Conservation (phyloP, 495 filamentous ascomycete species). For the Talaromyces stipitatus region DNA sequence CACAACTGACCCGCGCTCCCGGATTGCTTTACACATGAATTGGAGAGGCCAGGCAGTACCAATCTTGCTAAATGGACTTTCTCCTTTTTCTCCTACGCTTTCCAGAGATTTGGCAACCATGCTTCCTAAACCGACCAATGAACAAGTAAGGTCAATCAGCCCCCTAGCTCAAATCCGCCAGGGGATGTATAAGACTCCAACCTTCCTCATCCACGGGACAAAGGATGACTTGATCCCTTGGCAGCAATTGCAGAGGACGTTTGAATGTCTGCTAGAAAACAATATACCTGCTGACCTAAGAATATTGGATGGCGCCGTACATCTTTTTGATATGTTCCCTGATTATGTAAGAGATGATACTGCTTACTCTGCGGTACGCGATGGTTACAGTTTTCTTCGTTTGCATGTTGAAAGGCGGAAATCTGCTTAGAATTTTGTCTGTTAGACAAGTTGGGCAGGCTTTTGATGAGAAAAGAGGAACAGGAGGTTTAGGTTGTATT, state of each 20-base stretch:
- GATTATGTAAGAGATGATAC: neutral
- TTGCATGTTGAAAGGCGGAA: neutral
- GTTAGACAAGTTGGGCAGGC: no score
- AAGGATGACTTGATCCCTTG: conserved; percentile 41
- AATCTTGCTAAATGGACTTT: conserved; percentile 27
- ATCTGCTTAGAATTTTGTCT: no score
- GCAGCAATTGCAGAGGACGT: conserved; percentile 15
- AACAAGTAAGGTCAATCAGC: conserved; percentile 21
- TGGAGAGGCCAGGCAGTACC: conserved; percentile 34
- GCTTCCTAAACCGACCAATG: conserved; percentile 12
- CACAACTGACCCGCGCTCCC: conserved; percentile 25
- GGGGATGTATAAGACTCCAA: conserved; percentile 33
- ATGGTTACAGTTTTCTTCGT: neutral
- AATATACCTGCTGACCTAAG: conserved; percentile 20
- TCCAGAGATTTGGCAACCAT: neutral
- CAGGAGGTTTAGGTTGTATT: no score
- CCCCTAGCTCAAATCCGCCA: conserved; percentile 28
- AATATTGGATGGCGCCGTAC: conserved; percentile 20
- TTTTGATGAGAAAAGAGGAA: no score
- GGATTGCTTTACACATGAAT: conserved; percentile 37
- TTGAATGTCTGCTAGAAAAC: conserved; percentile 15
- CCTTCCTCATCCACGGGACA: conserved; percentile 40
- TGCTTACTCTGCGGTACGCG: neutral
- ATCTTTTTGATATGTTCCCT: conserved; percentile 28
- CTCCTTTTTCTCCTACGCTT: no score